Evolutionary conservation across 2,329 filamentous ascomycete genomes (phyloP).

Genomic region (Penicillium sp.): DNA sequence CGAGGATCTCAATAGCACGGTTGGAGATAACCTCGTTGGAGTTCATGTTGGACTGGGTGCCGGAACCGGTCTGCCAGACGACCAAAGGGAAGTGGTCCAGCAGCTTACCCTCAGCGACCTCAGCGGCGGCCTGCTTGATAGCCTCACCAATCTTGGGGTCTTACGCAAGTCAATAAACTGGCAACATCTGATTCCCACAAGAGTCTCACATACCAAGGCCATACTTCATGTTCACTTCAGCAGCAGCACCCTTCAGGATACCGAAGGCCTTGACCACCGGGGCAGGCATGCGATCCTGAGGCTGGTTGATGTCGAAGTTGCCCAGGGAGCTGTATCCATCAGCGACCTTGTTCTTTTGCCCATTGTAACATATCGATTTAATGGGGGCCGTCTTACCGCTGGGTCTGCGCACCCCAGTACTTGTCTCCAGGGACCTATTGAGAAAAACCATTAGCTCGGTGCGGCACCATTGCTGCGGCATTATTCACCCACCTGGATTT

Average conservation of each 20-base stretch:
- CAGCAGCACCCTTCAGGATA: slow-evolving; percentile 92
- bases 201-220: slow-evolving; percentile 55
- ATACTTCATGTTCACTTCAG: slow-evolving; percentile 88
- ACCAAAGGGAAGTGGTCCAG: slow-evolving; percentile 96
- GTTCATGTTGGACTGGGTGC: slow-evolving; percentile 99
- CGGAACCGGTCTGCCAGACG: slow-evolving; percentile 97
- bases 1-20: slow-evolving; percentile 94
- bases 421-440: slow-evolving; percentile 67
- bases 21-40: slow-evolving; percentile 99
- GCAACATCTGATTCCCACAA: neutral
- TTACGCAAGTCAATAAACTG: slow-evolving; percentile 30
- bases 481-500: slow-evolving; percentile 56
- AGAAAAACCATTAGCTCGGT: slow-evolving; percentile 12
- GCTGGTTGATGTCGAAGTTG: slow-evolving; percentile 99
- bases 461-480: neutral
- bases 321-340: slow-evolving; percentile 57
- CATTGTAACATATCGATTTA: slow-evolving; percentile 1
- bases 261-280: slow-evolving; percentile 88
- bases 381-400: slow-evolving; percentile 49
- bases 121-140: slow-evolving; percentile 85
- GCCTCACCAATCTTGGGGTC: slow-evolving; percentile 84
- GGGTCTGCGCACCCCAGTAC: slow-evolving; percentile 98
- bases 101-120: slow-evolving; percentile 89
- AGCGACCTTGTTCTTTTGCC: slow-evolving; percentile 11
- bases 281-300: slow-evolving; percentile 94